phyloP scores from a whole-genome alignment of 805 yeast genomes.

The Sugiyamaella smithiae region DNA sequence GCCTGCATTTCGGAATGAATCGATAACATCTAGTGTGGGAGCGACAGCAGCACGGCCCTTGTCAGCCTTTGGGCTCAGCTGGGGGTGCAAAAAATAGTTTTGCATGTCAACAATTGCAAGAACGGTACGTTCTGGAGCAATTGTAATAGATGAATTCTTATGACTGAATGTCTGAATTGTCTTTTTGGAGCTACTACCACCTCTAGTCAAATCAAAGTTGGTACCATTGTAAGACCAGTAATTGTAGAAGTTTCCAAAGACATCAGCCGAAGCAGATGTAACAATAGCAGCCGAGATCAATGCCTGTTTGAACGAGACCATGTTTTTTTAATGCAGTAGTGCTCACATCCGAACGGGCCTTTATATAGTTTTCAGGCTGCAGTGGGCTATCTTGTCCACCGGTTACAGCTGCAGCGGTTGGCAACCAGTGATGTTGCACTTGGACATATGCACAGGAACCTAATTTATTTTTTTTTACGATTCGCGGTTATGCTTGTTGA shows the following conservation, averaged over 20 bases:
- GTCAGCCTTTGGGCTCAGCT: conserved; percentile 4
- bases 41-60: conserved; percentile 1
- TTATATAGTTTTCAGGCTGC: too few species aligned
- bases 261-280: neutral
- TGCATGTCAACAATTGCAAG: conserved; percentile 8
- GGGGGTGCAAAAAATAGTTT: conserved; percentile 2
- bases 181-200: neutral
- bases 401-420: too few species aligned
- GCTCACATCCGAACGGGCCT: too few species aligned
- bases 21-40: neutral
- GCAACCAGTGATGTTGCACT: too few species aligned
- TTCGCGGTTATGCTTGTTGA: too few species aligned
- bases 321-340: too few species aligned
- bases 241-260: neutral
- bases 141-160: neutral
- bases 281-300: neutral
- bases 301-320: neutral
- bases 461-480: too few species aligned
- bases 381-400: too few species aligned
- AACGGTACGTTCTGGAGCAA: conserved; percentile 1
- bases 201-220: neutral
- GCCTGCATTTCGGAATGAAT: neutral
- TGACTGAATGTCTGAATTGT: neutral
- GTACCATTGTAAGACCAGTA: neutral
- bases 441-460: too few species aligned